phyloP scores from a whole-genome alignment of 768 basidiomycete genomes.

The Xanthoconium stramineum region DNA sequence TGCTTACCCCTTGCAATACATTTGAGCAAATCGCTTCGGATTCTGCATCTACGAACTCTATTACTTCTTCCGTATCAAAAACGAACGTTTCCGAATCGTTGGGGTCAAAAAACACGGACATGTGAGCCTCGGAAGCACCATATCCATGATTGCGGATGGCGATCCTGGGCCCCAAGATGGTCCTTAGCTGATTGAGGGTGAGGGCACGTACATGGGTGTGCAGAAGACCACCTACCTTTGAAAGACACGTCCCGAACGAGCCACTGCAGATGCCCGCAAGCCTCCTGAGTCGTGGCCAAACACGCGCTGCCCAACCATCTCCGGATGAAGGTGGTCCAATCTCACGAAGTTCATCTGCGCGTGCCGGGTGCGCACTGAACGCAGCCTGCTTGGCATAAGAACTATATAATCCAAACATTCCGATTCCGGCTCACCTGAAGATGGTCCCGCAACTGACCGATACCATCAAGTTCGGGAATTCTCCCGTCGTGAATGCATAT shows the following conservation, averaged over 20 bases:
- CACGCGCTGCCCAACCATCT: constrained; percentile 12
- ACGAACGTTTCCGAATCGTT: constrained; percentile 7
- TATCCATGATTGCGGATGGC: constrained; percentile 11
- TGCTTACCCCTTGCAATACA: constrained; percentile 6
- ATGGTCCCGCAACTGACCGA: constrained; percentile 3
- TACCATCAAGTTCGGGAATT: constrained; percentile 14
- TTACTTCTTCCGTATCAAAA: constrained; percentile 5
- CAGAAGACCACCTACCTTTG: background rate
- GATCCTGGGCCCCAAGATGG: constrained; percentile 10
- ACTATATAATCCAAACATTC: background rate
- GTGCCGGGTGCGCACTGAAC: constrained; percentile 4
- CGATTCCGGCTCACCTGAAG: constrained; percentile 5
- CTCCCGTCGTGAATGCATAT: constrained; percentile 5
- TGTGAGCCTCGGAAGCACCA: constrained; percentile 5
- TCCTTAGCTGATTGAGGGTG: background rate
- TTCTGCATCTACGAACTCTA: constrained; percentile 4
- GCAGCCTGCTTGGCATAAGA: background rate
- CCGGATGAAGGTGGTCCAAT: constrained; percentile 13
- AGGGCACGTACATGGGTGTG: background rate
- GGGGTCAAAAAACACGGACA: constrained; percentile 1
- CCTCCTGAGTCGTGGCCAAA: constrained; percentile 12
- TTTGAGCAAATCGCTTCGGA: background rate
- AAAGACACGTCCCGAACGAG: constrained; percentile 8
- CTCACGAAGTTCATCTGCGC: constrained; percentile 12
- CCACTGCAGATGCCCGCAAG: constrained; percentile 12